Conservation (phyloP, 768 basidiomycete species). For the Kondoa malvinella region DNA sequence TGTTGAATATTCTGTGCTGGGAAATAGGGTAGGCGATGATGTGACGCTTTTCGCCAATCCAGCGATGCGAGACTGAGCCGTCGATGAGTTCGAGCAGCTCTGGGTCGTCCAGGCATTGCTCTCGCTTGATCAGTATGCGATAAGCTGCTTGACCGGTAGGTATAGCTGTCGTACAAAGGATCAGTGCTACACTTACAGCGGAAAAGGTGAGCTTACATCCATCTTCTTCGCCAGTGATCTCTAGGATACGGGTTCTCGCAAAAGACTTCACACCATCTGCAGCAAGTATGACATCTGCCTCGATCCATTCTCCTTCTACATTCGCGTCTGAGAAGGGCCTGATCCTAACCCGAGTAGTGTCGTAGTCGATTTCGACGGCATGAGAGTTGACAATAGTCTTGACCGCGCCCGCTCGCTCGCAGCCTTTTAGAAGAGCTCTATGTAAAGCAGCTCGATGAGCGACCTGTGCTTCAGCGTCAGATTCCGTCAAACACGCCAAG, state of each 20-base stretch:
- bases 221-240: background rate
- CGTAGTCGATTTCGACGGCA: background rate
- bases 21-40: background rate
- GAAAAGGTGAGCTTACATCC: background rate
- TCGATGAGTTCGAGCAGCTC: background rate
- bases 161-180: background rate
- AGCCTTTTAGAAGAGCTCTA: background rate
- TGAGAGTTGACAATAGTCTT: background rate
- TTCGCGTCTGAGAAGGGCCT: background rate
- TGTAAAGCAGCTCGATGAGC: background rate
- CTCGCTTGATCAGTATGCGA: background rate
- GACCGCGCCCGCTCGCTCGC: background rate
- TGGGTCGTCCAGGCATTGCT: slow-evolving; percentile 1
- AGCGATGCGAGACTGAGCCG: background rate
- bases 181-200: background rate
- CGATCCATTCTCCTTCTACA: background rate
- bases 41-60: slow-evolving; percentile 1
- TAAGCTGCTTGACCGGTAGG: slow-evolving; percentile 5
- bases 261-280: background rate
- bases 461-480: background rate
- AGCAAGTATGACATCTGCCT: background rate
- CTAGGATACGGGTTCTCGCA: background rate
- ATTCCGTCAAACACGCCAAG: too few relatives aligned
- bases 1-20: slow-evolving; percentile 1
- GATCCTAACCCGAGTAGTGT: background rate